A percentile compares a stretch with the other conserved stretches of the same genome.
Conservation (phyloP, 257 asterid genomes). For the Catharanthus roseus region DNA sequence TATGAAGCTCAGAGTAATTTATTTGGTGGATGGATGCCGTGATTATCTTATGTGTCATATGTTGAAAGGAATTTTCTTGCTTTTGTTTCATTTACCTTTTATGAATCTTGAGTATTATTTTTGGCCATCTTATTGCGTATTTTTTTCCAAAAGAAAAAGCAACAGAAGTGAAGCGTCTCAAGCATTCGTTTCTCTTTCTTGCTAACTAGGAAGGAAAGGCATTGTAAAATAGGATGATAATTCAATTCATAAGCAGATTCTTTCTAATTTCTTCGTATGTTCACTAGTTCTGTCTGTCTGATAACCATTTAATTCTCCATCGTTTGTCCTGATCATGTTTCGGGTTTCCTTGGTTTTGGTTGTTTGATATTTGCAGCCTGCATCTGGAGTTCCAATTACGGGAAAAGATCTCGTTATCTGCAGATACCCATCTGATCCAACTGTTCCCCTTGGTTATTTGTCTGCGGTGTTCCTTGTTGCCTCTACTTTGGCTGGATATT, state of each 20-base stretch:
- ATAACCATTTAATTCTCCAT: not conserved
- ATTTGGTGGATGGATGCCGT: not conserved
- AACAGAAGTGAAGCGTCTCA: not conserved
- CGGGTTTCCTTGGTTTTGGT: too few species aligned
- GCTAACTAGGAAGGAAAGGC: not conserved
- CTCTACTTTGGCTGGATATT: constrained; percentile 45
- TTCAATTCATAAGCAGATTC: not conserved
- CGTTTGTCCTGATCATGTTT: not conserved
- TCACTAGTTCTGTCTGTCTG: not conserved
- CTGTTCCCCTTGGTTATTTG: constrained; percentile 58
- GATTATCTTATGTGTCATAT: too few species aligned
- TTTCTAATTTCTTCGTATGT: too few species aligned
- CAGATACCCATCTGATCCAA: constrained; percentile 69
- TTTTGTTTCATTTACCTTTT: too few species aligned
- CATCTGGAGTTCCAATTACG: constrained; percentile 53
- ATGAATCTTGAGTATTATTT: not conserved
- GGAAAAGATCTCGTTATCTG: constrained; percentile 57
- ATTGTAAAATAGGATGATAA: not conserved
- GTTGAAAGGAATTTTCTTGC: too few species aligned
- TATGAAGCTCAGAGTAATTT: not conserved
- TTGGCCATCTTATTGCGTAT: not conserved
- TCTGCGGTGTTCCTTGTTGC: constrained; percentile 59
- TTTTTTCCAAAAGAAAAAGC: not conserved
- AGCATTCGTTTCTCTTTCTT: not conserved
- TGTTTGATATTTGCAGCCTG: constrained; percentile 48